Percentiles rank a stretch among this genome's conserved stretches.
These are phyloP conservation scores for Globisporangium barbulae DNA, from an alignment of 352 stramenopile genomes.

Conservation along the genomic window DNA sequence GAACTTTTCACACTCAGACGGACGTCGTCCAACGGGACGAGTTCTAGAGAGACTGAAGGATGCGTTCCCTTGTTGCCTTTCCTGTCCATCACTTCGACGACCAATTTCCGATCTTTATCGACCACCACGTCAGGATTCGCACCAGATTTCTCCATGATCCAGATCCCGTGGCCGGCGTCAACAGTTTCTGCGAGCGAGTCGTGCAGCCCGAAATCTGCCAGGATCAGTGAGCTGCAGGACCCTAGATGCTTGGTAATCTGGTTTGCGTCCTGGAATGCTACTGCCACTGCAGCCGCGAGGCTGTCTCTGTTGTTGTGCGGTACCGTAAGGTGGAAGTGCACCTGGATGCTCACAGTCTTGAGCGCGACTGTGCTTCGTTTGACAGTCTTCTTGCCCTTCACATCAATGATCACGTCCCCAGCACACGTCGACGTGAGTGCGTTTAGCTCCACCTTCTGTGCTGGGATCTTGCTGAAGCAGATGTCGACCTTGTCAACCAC, in stretches of 20 bases:
- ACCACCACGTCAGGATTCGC: not conserved
- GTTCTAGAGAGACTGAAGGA: constrained; percentile 32
- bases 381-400: not conserved
- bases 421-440: constrained; percentile 15
- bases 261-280: constrained; percentile 30
- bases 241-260: constrained; percentile 27
- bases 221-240: constrained; percentile 16
- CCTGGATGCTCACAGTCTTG: constrained; percentile 21
- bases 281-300: constrained; percentile 27
- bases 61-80: constrained; percentile 20
- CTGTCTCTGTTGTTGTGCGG: constrained; percentile 39
- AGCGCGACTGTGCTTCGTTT: constrained; percentile 15
- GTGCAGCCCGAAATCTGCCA: constrained; percentile 6
- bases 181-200: constrained; percentile 7
- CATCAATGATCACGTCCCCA: constrained; percentile 7
- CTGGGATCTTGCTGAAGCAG: constrained; percentile 22
- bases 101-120: constrained; percentile 12
- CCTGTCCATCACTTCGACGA: constrained; percentile 29
- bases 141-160: constrained; percentile 18
- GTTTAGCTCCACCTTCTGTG: constrained; percentile 23
- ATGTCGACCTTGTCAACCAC: constrained; percentile 29
- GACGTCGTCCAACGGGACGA: constrained; percentile 47
- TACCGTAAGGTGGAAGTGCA: constrained; percentile 42
- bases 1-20: constrained; percentile 36
- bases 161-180: constrained; percentile 16